A percentile compares a stretch with the other conserved stretches of the same genome.
These are phyloP conservation scores for Circinella minor DNA, from an alignment of 371 early-diverging fungal genomes.

Conservation along the genomic window DNA sequence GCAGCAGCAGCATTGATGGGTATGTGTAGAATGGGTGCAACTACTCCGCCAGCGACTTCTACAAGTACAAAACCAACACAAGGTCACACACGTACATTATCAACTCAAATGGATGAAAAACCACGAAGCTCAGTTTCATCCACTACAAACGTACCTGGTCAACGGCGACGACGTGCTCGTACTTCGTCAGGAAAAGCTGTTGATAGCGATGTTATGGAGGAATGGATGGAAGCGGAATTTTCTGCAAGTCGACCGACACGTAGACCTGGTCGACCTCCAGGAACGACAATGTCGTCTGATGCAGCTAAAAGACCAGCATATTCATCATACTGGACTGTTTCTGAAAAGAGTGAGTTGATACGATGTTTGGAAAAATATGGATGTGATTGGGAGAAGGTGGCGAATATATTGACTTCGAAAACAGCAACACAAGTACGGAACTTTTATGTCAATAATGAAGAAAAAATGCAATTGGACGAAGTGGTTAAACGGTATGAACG, in stretches of 20 bases:
- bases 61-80: conserved; percentile 1
- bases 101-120: conserved; percentile 19
- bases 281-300: conserved; percentile 23
- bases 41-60: conserved; percentile 9
- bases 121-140: neutral
- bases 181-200: conserved; percentile 22
- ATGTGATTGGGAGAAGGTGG: conserved; percentile 78
- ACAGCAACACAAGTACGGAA: conserved; percentile 86
- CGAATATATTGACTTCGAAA: conserved; percentile 76
- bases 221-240: conserved; percentile 36
- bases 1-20: conserved; percentile 56
- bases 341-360: conserved; percentile 77
- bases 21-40: conserved; percentile 51
- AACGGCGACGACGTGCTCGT: conserved; percentile 18
- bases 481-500: conserved; percentile 49
- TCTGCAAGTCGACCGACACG: conserved; percentile 23
- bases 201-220: conserved; percentile 16
- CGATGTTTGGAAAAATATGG: conserved; percentile 68
- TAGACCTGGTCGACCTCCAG: conserved; percentile 33
- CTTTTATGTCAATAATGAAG: conserved; percentile 76
- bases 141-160: conserved; percentile 8
- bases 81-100: conserved; percentile 18
- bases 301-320: conserved; percentile 49
- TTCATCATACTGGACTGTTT: conserved; percentile 89
- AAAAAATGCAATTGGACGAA: conserved; percentile 63